Evolutionary conservation across 805 yeast genomes (phyloP), one percentile per base, ranked within the genome.

Genomic region (Yamadazyma akitaensis): DNA sequence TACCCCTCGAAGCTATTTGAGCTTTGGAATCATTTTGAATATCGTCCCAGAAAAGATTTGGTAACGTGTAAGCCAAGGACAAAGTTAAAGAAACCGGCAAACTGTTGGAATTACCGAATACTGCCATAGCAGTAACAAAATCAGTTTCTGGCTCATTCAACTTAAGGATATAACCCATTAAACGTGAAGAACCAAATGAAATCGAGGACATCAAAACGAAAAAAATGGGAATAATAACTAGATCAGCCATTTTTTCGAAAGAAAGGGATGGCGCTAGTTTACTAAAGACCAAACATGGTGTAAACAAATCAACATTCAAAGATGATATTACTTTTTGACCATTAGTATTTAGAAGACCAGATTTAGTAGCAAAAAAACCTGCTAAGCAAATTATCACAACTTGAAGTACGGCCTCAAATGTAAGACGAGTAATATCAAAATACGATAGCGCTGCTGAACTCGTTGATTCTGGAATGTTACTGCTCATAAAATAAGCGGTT

Each of bases 111-210:
- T 92, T 94, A 44, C 97, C 98, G 67, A 92, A 92, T 5, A 91
- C 96, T 2, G 94, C 89, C 95, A 94, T 94, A 2, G 97, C 98
- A 18, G 95, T 85, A 42, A 94, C 97, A 58, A 88, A 92, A 67
- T 92, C 91, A 3, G 88, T 61, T 66, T 94, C 97, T 12, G 87
- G 80, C 41, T 71, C 79, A 56, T 86, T 86, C 56, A 94, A 69
- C 7, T 66, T 58, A 51, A 90, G 62, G 37, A 81, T 52, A 12
- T 65, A 62, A 3, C 88, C 72, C 35, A 82, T 76, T 18, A 79
- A 25, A 26, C 69, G 67, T 6, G 96, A 86, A 31, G 89, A 81
- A 9, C 68, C 19, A 56, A 70, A 84, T 1, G 97, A 83, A 16
- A 90, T 83, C 14, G 77, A 80, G 0, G 97, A 90, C n/a, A 90